phyloP scores from a whole-genome alignment of 2,329 filamentous ascomycete genomes.

The Aspergillus texensis region DNA sequence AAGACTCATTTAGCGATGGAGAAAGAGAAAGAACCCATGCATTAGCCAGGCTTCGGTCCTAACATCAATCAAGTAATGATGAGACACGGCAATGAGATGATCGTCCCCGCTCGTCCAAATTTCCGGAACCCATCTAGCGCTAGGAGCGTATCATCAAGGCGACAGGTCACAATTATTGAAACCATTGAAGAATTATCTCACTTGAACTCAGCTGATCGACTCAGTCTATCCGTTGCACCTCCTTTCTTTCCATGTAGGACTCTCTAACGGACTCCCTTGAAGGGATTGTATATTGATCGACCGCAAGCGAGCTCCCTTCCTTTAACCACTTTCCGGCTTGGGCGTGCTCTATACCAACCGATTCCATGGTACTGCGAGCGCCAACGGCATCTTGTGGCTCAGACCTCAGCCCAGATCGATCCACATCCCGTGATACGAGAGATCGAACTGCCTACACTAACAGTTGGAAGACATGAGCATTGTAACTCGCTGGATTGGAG shows the following conservation, averaged over 20 bases:
- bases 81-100: conserved; percentile 10
- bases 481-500: background rate
- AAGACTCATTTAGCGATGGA: background rate
- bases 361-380: background rate
- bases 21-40: background rate
- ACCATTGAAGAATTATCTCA: background rate
- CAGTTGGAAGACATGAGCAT: background rate
- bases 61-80: conserved; percentile 9
- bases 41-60: background rate
- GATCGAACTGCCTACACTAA: background rate
- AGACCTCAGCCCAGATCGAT: conserved; percentile 17
- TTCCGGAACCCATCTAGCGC: conserved; percentile 20
- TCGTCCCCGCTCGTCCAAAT: conserved; percentile 22
- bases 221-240: background rate
- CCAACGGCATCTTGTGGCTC: conserved; percentile 8
- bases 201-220: background rate
- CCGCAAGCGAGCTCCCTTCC: background rate
- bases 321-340: background rate
- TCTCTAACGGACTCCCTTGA: background rate
- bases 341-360: background rate
- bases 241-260: conserved; percentile 1
- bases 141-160: conserved; percentile 11
- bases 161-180: conserved; percentile 16
- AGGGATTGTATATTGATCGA: background rate
- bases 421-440: conserved; percentile 20